Percentiles rank a stretch among this genome's conserved stretches.
These are phyloP conservation scores for Scalesia atractyloides DNA, from an alignment of 129 eudicot species.

Conservation along the genomic window DNA sequence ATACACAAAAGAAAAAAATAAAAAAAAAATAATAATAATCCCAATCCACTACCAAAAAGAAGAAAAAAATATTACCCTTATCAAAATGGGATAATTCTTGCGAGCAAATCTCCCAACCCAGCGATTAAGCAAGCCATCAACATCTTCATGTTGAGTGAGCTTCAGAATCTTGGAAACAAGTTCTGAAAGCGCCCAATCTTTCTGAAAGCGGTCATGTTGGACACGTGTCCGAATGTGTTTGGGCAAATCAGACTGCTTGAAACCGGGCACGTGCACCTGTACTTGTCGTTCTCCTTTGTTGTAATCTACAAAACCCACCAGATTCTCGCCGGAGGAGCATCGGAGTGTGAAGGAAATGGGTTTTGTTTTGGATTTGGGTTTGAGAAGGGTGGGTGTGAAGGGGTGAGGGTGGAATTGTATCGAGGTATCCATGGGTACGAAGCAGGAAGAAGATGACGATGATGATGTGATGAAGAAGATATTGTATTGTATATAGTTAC, in stretches of 20 bases:
- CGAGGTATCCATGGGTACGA: slow-evolving; percentile 34
- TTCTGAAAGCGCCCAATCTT: slow-evolving; percentile 81
- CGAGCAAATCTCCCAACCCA: slow-evolving; percentile 88
- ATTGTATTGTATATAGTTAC: too few relatives aligned
- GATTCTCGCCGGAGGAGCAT: slow-evolving; percentile 41
- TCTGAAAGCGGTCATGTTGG: slow-evolving; percentile 75
- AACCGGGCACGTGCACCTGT: slow-evolving; percentile 49
- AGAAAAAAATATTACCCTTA: slow-evolving; percentile 40
- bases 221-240: slow-evolving; percentile 54
- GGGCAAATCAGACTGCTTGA: slow-evolving; percentile 61
- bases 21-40: too few relatives aligned
- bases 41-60: too few relatives aligned
- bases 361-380: slow-evolving; percentile 17
- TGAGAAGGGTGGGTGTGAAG: slow-evolving; percentile 25
- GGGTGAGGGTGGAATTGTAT: slow-evolving; percentile 20
- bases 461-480: too few relatives aligned
- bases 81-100: slow-evolving; percentile 74
- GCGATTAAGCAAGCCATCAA: slow-evolving; percentile 73
- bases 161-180: slow-evolving; percentile 54
- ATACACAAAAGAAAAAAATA: neutral
- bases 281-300: slow-evolving; percentile 70
- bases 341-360: neutral
- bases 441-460: neutral
- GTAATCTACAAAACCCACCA: slow-evolving; percentile 64
- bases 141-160: slow-evolving; percentile 59